Base-by-base conservation (phyloP, 1,284 basidiomycete species). In the Coniophora puteana region DNA sequence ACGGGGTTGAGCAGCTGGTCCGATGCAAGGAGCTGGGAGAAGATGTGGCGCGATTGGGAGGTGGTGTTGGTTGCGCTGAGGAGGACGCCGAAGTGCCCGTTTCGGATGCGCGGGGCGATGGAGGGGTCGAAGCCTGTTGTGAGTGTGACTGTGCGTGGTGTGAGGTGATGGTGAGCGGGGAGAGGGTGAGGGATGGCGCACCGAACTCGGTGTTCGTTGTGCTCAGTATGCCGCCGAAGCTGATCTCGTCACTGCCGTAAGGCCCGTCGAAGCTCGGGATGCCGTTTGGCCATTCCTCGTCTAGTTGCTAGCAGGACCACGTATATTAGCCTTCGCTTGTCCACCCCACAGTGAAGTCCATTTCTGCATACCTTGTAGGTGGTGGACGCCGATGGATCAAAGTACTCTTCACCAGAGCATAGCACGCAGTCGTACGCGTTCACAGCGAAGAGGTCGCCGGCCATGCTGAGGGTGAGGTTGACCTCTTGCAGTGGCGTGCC, bases 1-100 rank as follows among this genome's bases (percentile, higher is more conserved):
- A 62, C 59, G 18, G 57, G 61, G 22, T 60, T 52, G 31, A 63
- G 57, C 8, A 62, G 45, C 16, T 55, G 49, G 8, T 49, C 47
- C 0, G 50, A 51, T 2, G 46, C 16, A 5, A 59, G 14, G 12
- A 63, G 20, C 4, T 25, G 46, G 5, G 40, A 52, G 10, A 63
- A 17, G 21, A 47, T 1, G 38, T 59, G 44, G 18, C 17, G 32
- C 7, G 39, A 28, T 5, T 38, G 26, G 16, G 36, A 4, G 0
- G 50, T 49, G 26, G 41, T 14, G 26, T 57, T 54, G 4, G 55
- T 42, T 1, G 54, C 50, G 41, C 51, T 17, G 23, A 58, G 45
- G 40, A 56, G 60, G 12, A 60, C 29, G 31, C 61, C 52, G 5
- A 60, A 26, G 34, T 48, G 40, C 3, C 61, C 58, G 37, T 57